Base-by-base conservation (phyloP, 2,329 filamentous ascomycete genomes). In the Fusarium bulbicola region DNA sequence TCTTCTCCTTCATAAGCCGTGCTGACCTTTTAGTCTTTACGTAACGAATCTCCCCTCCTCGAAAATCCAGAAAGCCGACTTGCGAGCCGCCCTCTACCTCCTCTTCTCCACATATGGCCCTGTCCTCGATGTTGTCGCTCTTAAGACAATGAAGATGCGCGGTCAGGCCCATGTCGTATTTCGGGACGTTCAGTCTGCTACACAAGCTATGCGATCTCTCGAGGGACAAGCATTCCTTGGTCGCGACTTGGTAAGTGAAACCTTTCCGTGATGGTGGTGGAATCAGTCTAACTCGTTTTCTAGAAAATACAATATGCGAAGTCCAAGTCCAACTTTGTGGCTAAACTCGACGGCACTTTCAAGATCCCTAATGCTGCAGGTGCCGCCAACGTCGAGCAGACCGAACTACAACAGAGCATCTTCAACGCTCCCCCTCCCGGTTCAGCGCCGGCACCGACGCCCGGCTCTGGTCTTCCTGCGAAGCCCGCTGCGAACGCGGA, bases 131-230 rank as follows among this genome's bases (percentile, higher is more conserved):
- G 90, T 99, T 26, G 93, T 98, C 54, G 93, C 94, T 36, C 86
- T 98, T 76, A 97, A 95, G 85, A 97, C 94, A 3, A 87, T 88
- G 81, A 94, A 94, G 84, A 98, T 98, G 95, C 92, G 96, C 56
- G 96, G 96, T 7, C 96, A 99, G 83, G 96, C 96, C 70, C 96
- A 98, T 79, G 86, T 99, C 68, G 93, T 96, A 20, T 98, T 95
- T 81, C 90, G 93, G 66, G 95, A 99, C 81, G 87, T 95, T 39
- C 93, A 97, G 75, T 91, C 94, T n/a, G 94, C 95, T 58, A 97
- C 95, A 30, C 94, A 97, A 80, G 96, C 96, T 4, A 94, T 99
- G 94, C 88, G 95, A 74, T 91, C 93, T 16, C 85, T 98, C 53
- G 92, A 98, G 76, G 94, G 93, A 5, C 93, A 94, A 78, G 90